Evolutionary conservation across 495 filamentous ascomycete genomes (phyloP).

Genomic region (Aspergillus mulundensis): DNA sequence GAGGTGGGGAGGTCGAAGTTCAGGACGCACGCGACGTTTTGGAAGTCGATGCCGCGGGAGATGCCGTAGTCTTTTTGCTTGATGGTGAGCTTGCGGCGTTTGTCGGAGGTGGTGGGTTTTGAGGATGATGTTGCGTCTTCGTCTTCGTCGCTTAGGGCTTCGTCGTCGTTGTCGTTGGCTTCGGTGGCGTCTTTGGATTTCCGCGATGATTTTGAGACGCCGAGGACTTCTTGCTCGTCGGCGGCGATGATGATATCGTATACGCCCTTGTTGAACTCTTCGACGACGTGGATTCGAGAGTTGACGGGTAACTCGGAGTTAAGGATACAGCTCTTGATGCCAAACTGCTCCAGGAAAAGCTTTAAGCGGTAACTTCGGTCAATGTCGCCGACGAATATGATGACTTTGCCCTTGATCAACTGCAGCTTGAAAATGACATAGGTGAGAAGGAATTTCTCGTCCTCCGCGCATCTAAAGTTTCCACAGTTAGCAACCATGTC

Average conservation of each 20-base stretch:
- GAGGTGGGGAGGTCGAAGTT: slow-evolving; percentile 93
- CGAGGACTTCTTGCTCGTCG: slow-evolving; percentile 85
- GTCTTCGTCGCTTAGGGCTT: slow-evolving; percentile 34
- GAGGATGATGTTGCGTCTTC: slow-evolving; percentile 15
- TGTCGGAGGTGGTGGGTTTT: slow-evolving; percentile 37
- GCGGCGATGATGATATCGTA: slow-evolving; percentile 98
- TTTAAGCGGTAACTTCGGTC: slow-evolving; percentile 93
- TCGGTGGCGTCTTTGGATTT: slow-evolving; percentile 22
- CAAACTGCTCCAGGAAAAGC: slow-evolving; percentile 95
- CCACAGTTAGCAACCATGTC: neutral
- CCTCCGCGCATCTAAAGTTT: slow-evolving; percentile 69
- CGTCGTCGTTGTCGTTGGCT: slow-evolving; percentile 27
- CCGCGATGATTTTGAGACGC: slow-evolving; percentile 39
- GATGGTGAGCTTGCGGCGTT: slow-evolving; percentile 57
- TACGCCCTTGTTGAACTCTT: slow-evolving; percentile 93
- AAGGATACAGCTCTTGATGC: slow-evolving; percentile 86
- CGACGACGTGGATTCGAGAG: slow-evolving; percentile 85
- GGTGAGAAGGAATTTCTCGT: slow-evolving; percentile 91
- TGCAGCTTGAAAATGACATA: slow-evolving; percentile 95
- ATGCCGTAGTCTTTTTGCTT: slow-evolving; percentile 85
- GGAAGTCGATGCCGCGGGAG: slow-evolving; percentile 93
- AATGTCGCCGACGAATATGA: slow-evolving; percentile 91
- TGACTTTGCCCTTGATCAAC: slow-evolving; percentile 88
- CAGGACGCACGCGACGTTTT: slow-evolving; percentile 87
- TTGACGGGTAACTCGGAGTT: slow-evolving; percentile 95